Conservation (phyloP, 2,329 filamentous ascomycete genomes). For the Neobulgaria alba region DNA sequence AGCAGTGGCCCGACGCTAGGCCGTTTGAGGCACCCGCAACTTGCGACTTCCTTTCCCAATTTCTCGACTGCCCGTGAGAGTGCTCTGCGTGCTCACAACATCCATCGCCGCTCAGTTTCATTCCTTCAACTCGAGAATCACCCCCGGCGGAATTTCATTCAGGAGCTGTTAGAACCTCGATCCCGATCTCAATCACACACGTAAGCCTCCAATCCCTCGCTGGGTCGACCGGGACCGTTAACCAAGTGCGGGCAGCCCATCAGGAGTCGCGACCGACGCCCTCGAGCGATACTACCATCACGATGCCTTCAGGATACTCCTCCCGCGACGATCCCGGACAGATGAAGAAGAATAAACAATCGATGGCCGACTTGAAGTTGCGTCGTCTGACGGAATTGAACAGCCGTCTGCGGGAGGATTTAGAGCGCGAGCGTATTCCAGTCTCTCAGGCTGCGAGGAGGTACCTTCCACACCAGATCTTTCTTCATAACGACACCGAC, state of each 20-base stretch:
- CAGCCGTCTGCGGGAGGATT: constrained; percentile 87
- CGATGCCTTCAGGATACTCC: constrained; percentile 56
- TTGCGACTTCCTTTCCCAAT: too few species aligned
- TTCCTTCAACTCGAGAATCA: neutral
- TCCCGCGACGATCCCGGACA: constrained; percentile 60
- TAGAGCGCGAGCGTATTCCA: constrained; percentile 90
- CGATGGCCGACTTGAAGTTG: constrained; percentile 97
- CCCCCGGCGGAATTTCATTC: neutral
- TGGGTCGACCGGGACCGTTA: neutral
- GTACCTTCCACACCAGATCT: too few species aligned
- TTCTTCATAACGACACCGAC: constrained; percentile 1
- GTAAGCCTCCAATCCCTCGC: neutral
- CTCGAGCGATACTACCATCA: constrained; percentile 6
- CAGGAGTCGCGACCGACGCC: constrained; percentile 11
- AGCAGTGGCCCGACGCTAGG: neutral
- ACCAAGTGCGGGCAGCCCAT: constrained; percentile 2
- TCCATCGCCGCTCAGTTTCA: neutral
- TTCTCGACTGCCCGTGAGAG: too few species aligned
- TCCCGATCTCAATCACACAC: neutral
- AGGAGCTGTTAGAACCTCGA: constrained; percentile 6
- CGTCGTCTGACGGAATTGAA: constrained; percentile 94
- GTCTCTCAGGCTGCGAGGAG: constrained; percentile 88
- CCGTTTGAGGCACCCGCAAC: too few species aligned
- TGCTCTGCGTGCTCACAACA: neutral
- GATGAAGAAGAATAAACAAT: constrained; percentile 92